Conservation (phyloP, 2,329 filamentous ascomycete genomes). For the Paracoccidioides brasiliensis region DNA sequence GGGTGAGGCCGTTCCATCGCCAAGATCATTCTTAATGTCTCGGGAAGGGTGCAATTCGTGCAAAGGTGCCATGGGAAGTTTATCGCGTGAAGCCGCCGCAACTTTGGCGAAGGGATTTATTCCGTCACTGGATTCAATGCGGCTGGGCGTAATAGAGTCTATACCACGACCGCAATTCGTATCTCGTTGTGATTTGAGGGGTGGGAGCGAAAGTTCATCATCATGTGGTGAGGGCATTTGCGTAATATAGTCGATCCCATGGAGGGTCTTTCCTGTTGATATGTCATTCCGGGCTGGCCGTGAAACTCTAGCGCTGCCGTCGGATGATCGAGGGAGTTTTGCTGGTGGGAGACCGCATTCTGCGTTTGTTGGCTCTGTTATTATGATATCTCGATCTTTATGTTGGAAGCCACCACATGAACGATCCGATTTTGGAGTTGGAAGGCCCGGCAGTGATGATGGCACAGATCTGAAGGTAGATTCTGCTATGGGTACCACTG, state of each 20-base stretch:
- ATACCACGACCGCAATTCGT: not conserved
- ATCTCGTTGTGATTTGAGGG: slow-evolving; percentile 6
- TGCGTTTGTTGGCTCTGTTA: not conserved
- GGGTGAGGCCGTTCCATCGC: not conserved
- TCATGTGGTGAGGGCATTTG: slow-evolving; percentile 8
- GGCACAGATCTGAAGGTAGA: not conserved
- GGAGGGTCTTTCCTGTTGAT: slow-evolving; percentile 7
- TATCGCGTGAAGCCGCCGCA: slow-evolving; percentile 1
- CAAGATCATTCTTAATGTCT: slow-evolving; percentile 6
- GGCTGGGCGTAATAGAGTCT: slow-evolving; percentile 2
- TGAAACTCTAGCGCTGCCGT: not conserved
- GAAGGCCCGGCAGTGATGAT: not conserved
- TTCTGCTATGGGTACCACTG: not conserved
- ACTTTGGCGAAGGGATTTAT: slow-evolving; percentile 5
- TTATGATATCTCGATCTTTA: not conserved
- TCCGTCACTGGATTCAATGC: slow-evolving; percentile 3
- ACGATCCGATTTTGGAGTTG: slow-evolving; percentile 3
- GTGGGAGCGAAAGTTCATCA: slow-evolving; percentile 9
- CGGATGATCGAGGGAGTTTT: slow-evolving; percentile 4
- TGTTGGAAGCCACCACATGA: not conserved
- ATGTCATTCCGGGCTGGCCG: not conserved
- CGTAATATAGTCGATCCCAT: slow-evolving; percentile 11
- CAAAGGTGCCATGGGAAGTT: not conserved
- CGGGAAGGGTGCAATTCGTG: not conserved
- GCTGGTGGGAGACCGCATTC: not conserved